Evolutionary conservation across 2,329 filamentous ascomycete genomes (phyloP).

Genomic region (Aspergillus versicolor): DNA sequence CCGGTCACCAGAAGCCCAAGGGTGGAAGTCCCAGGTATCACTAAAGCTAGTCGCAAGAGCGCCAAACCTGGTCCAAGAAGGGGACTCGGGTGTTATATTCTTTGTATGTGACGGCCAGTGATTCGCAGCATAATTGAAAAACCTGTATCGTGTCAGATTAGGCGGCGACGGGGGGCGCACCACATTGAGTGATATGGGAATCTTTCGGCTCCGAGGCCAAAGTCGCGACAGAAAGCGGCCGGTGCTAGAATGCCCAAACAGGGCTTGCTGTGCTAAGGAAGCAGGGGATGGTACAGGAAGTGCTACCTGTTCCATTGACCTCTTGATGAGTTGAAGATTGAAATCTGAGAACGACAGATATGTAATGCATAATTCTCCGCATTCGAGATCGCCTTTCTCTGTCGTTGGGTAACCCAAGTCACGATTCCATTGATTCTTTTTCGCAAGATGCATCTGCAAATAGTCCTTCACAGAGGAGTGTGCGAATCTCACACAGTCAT

Average conservation of each 20-base stretch:
- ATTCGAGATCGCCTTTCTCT: conserved; percentile 12
- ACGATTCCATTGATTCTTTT: background rate
- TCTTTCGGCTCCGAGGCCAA: background rate
- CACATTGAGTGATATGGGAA: background rate
- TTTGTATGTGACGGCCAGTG: conserved; percentile 21
- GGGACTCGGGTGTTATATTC: conserved; percentile 3
- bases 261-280: background rate
- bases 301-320: background rate
- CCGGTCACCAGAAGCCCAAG: conserved; percentile 19
- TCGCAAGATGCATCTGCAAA: conserved; percentile 9
- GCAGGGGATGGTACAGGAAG: background rate
- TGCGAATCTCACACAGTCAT: conserved; percentile 21
- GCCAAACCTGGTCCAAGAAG: conserved; percentile 18
- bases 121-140: conserved; percentile 17
- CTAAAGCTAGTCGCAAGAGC: conserved; percentile 17
- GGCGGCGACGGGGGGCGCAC: conserved; percentile 9
- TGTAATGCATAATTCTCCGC: conserved; percentile 22
- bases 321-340: conserved; percentile 12
- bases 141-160: conserved; percentile 13
- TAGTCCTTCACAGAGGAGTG: conserved; percentile 22
- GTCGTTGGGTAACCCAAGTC: conserved; percentile 4
- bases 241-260: background rate
- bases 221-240: background rate
- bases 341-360: conserved; percentile 25
- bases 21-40: conserved; percentile 25